Evolutionary conservation across 2,329 filamentous ascomycete species (phyloP).

Genomic region (Paraphaeosphaeria minitans): DNA sequence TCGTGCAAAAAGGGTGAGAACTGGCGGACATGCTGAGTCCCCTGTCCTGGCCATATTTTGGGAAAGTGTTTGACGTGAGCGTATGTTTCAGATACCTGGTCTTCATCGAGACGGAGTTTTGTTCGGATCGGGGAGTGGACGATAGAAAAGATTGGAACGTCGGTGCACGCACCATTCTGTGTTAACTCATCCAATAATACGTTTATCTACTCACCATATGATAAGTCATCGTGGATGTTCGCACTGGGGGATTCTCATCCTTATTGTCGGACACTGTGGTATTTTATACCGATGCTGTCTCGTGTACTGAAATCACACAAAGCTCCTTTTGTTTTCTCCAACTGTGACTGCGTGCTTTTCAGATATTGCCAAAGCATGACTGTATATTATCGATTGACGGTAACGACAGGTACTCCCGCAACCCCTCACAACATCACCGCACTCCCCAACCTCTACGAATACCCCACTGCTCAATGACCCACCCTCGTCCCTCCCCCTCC

Average conservation of each 20-base stretch:
- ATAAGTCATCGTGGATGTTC: too few relatives aligned
- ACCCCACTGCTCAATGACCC: not conserved
- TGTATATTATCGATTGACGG: not conserved
- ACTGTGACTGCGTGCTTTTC: not conserved
- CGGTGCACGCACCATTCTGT: too few relatives aligned
- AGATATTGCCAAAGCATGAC: not conserved
- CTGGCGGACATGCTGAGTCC: not conserved
- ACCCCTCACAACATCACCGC: not conserved
- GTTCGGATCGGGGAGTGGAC: not conserved
- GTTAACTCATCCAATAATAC: too few relatives aligned
- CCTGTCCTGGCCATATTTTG: not conserved
- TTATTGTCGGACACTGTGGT: too few relatives aligned
- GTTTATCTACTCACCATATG: too few relatives aligned
- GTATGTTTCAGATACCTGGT: not conserved
- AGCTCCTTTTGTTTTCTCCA: too few relatives aligned
- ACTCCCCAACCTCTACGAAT: not conserved
- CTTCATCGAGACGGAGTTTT: not conserved
- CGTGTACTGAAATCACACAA: too few relatives aligned
- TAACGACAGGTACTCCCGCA: not conserved
- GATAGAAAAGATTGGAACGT: too few relatives aligned
- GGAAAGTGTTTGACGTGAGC: not conserved
- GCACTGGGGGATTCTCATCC: too few relatives aligned
- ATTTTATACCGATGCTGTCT: too few relatives aligned
- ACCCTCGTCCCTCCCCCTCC: not conserved
- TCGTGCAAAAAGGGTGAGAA: not conserved